Conservation (phyloP, 768 basidiomycete species). For the Heimioporus sp. region DNA sequence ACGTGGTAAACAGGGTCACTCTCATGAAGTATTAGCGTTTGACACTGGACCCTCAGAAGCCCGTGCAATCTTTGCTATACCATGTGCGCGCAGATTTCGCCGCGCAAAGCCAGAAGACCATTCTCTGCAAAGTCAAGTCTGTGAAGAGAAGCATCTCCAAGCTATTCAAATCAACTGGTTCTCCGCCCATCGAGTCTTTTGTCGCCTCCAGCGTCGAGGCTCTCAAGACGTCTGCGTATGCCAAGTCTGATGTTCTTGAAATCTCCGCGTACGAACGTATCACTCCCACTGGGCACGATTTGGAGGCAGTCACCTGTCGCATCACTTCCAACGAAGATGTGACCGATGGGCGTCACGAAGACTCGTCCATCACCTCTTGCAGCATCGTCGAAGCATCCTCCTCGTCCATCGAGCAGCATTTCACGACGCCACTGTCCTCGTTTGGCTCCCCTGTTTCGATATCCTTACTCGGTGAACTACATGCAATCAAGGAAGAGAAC, state of each 20-base stretch:
- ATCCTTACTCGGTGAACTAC: not conserved
- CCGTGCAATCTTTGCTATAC: not conserved
- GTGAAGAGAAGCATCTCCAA: constrained; percentile 13
- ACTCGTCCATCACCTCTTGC: not conserved
- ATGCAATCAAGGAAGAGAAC: constrained; percentile 7
- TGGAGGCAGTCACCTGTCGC: not conserved
- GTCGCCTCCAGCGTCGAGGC: not conserved
- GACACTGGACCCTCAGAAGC: not conserved
- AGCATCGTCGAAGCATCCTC: not conserved
- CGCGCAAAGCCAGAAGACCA: constrained; percentile 3
- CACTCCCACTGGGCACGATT: not conserved
- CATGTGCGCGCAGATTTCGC: not conserved
- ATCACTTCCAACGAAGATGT: not conserved
- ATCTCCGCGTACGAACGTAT: not conserved
- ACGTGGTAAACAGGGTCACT: constrained; percentile 1
- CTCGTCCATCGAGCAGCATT: not conserved
- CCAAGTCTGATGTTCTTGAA: not conserved
- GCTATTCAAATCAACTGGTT: constrained; percentile 12
- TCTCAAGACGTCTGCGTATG: not conserved
- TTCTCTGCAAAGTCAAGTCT: constrained; percentile 9
- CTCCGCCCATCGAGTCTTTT: not conserved
- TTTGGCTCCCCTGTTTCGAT: not conserved
- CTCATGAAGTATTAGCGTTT: not conserved
- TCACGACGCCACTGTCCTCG: not conserved
- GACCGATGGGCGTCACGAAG: not conserved